phyloP scores from a whole-genome alignment of 2,329 filamentous ascomycete species.

The Colletotrichum navitas region DNA sequence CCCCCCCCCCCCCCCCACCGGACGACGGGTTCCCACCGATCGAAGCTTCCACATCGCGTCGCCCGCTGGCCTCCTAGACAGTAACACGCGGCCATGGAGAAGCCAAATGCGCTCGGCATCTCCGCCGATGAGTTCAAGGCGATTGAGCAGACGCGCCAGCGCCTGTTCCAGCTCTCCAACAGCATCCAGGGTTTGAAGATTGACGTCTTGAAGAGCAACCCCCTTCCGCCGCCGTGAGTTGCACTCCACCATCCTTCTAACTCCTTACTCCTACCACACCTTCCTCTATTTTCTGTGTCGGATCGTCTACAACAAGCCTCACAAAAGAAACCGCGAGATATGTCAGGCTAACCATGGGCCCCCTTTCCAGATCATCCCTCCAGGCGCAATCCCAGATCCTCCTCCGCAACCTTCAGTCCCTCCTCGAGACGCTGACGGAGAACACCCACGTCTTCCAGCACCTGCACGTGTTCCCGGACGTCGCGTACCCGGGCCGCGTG shows the following conservation, averaged over 20 bases:
- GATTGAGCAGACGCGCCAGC: constrained; percentile 77
- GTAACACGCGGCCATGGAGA: constrained; percentile 24
- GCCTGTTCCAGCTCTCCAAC: constrained; percentile 76
- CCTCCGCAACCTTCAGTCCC: constrained; percentile 75
- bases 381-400: constrained; percentile 80
- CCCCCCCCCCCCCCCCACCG: too few species aligned
- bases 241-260: not conserved
- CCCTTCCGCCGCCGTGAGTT: constrained; percentile 75
- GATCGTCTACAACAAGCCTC: not conserved
- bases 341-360: not conserved
- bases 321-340: not conserved
- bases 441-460: constrained; percentile 76
- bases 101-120: constrained; percentile 56
- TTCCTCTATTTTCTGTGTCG: not conserved
- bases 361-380: constrained; percentile 70
- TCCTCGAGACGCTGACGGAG: constrained; percentile 74
- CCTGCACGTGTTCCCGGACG: constrained; percentile 80
- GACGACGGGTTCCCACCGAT: constrained; percentile 1
- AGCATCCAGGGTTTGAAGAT: constrained; percentile 74
- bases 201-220: constrained; percentile 72
- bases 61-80: not conserved
- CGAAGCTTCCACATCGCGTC: not conserved
- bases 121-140: constrained; percentile 73
- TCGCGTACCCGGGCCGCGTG: constrained; percentile 78
- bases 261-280: not conserved